These are phyloP conservation scores for Cyanodermella asteris DNA, from an alignment of 2,329 filamentous ascomycete species.

Conservation along the genomic window DNA sequence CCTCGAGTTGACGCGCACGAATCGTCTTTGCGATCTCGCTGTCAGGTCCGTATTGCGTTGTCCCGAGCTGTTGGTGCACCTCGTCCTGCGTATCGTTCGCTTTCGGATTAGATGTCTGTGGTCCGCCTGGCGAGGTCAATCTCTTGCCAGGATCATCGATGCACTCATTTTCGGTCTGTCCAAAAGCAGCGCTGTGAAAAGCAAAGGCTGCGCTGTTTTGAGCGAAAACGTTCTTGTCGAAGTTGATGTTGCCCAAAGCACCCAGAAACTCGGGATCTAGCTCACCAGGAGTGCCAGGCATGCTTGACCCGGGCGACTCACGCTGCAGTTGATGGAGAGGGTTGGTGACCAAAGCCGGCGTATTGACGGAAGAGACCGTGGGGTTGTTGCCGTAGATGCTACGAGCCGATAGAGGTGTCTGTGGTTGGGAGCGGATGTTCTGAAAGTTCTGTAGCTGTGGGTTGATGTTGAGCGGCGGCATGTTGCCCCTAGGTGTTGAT, in stretches of 20 bases:
- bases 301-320: conserved; percentile 38
- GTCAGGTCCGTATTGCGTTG: conserved; percentile 53
- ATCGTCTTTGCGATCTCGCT: conserved; percentile 50
- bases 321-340: conserved; percentile 38
- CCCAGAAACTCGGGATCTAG: conserved; percentile 53
- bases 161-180: no score
- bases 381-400: conserved; percentile 61
- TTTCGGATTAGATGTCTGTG: no score
- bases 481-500: no score
- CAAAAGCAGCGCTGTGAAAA: no score
- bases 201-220: no score
- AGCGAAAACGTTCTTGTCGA: no score
- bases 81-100: conserved; percentile 45
- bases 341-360: conserved; percentile 57
- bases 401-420: conserved; percentile 56
- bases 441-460: conserved; percentile 55
- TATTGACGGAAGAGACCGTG: conserved; percentile 92
- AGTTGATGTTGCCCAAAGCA: conserved; percentile 38
- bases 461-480: no score
- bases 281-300: conserved; percentile 48
- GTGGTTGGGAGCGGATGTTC: conserved; percentile 65
- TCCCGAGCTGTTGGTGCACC: conserved; percentile 52
- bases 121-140: conserved; percentile 70
- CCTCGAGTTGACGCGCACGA: conserved; percentile 40
- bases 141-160: conserved; percentile 93